Evolutionary conservation across 768 basidiomycete genomes (phyloP), one percentile per base, ranked within the genome.

Genomic region (Nevesoporus exiguus): DNA sequence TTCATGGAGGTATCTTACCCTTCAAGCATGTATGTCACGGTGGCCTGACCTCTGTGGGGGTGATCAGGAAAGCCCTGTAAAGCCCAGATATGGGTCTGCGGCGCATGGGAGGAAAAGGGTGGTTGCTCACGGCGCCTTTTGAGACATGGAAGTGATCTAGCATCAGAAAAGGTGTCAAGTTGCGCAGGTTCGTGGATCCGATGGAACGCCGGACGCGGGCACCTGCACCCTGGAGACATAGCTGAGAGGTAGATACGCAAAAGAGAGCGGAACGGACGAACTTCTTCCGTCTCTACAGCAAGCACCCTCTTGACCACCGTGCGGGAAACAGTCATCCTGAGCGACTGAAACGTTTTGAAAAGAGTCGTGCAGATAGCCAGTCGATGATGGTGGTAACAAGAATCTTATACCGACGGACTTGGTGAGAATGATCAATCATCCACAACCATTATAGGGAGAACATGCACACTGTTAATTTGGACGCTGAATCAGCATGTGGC

Each of bases 161-260:
- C 88, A 98, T 85, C 49, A 98, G 77, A 77, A 98, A 98, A 1
- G 95, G 95, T 0, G 88, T 86, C 37, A 97, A 72, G 67, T 94
- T 97, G 47, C 85, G 77, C 34, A 98, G 75, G 42, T 69, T 75
- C 70, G 75, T 73, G 4, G 84, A 80, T 7, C 96, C 96, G 58
- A 98, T 97, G 39, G 87, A 90, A 46, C 96, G 78, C 54, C 93
- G 80, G 21, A 98, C 96, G 47, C 78, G 75, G 17, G 88, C 94
- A 7, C 92, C 92, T 3, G 73, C 87, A 9, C 94, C 92, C 86
- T 89, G 15, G 10, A 31, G 14, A 5, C 2, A 3, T 7, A 9
- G 43, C 57, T 10, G 47, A 49, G 30, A 43, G 36, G 56, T 36
- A 22, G 49, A 42, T 39, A 42, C 25, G 3, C 14, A 0, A 4